Conservation (phyloP, 306 rosid genomes). For the Hippophae gyantsensis region DNA sequence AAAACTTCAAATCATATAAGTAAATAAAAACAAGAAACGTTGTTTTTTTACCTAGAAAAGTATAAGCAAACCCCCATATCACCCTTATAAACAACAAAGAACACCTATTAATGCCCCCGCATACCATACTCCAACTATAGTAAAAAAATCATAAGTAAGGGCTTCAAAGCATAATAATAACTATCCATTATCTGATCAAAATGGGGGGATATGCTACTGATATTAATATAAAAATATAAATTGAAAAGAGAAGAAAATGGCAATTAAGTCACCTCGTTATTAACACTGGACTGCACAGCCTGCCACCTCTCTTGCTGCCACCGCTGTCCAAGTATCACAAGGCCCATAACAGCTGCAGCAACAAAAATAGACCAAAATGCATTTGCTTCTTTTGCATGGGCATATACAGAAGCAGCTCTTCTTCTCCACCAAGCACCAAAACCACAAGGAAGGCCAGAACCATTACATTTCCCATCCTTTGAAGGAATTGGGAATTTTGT, state of each 20-base stretch:
- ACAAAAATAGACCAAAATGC: conserved; percentile 79
- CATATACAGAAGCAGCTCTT: conserved; percentile 72
- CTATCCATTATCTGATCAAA: background rate
- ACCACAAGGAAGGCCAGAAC: conserved; percentile 62
- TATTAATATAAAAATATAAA: conserved; percentile 1
- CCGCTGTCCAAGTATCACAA: conserved; percentile 73
- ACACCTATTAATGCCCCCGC: too few relatives aligned
- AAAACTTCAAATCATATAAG: too few relatives aligned
- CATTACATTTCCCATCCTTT: conserved; percentile 28
- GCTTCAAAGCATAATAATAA: too few relatives aligned
- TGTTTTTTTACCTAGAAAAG: background rate
- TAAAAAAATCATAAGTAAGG: too few relatives aligned
- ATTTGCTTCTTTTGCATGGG: conserved; percentile 85
- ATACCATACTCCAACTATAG: too few relatives aligned
- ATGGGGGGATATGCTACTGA: background rate
- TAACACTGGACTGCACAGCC: conserved; percentile 46
- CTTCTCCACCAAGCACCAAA: conserved; percentile 99
- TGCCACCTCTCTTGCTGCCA: conserved; percentile 86
- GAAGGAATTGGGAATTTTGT: conserved; percentile 30
- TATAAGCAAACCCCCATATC: too few relatives aligned
- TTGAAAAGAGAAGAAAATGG: background rate
- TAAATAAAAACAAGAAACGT: too few relatives aligned
- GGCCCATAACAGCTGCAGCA: conserved; percentile 89
- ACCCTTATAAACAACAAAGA: too few relatives aligned
- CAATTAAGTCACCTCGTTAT: conserved; percentile 40